Evolutionary conservation across 2,329 filamentous ascomycete species (phyloP), one percentile per base, ranked within the genome.

Genomic region (Nemania sp.): DNA sequence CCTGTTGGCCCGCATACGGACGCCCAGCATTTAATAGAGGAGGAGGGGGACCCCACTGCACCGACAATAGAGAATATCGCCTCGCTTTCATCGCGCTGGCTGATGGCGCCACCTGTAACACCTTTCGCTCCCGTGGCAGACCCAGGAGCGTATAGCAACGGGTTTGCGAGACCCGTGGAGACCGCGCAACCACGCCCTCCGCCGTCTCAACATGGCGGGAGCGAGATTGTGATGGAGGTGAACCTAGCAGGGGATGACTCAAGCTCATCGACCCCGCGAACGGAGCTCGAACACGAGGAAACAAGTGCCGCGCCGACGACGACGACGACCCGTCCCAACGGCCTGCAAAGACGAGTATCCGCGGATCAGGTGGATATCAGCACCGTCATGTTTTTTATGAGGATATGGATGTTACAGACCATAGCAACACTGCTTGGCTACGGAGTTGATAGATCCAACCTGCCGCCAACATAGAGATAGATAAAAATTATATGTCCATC

Each of bases 341-440:
- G 42, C 3, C 40, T 35, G 2, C 53, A 55, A 34, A 53, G 43
- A 13, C 11, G 35, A 39, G 35, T n/a, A 18, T 43, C 57, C 15
- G 46, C 50, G 32, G 59, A 54, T 21, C 55, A 60, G 35, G 49
- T 65, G 42, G 60, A 63, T 53, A 35, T 65, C 13, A 48, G 56
- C 15, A 65, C 63, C 21, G 59, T 65, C 29, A 50, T 65, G 47
- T 55, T 65, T 50, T 18, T 65, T 2, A 57, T 63, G 48, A 60
- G 63, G 49, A 52, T 65, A 40, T 66, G 59, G 63, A 60, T 65
- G 59, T 51, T 65, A 46, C 63, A 65, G 39, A 59, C 60, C 21
- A 15, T 65, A 17, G 62, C 62, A 47, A 59, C 59, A 2, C 43
- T 64, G n/a, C n/a, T 64, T 3, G 59, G 59, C 18, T 62, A 58